phyloP scores from a whole-genome alignment of 2,329 filamentous ascomycete genomes.

The Colletotrichum simmondsii region DNA sequence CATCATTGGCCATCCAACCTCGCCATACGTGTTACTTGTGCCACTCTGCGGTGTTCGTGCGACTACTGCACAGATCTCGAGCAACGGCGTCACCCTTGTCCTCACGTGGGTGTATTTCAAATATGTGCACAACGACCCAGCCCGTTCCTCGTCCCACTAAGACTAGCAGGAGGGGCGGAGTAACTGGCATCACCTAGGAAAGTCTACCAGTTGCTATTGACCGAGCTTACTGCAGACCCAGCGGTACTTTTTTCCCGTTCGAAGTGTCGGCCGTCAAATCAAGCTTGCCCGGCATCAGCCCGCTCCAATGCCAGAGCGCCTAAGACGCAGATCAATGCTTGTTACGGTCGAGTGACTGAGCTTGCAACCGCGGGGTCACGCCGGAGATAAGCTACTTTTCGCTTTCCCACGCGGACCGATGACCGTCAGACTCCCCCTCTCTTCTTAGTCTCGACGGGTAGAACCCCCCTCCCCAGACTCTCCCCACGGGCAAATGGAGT shows the following conservation, averaged over 20 bases:
- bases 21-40: background rate
- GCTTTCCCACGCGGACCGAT: background rate
- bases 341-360: background rate
- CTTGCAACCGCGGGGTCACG: background rate
- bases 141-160: background rate
- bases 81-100: slow-evolving; percentile 12
- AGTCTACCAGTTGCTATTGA: background rate
- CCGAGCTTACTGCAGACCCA: background rate
- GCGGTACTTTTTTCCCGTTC: background rate
- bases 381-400: background rate
- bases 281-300: background rate
- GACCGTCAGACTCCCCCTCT: background rate
- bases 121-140: background rate
- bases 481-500: background rate
- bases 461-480: background rate
- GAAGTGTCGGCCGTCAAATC: background rate
- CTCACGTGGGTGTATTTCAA: background rate
- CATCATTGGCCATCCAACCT: background rate
- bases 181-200: background rate
- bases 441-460: too few species aligned
- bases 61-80: slow-evolving; percentile 8
- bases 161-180: background rate
- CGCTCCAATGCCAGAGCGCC: too few species aligned
- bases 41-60: background rate
- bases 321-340: background rate